Conservation (phyloP, 2,329 filamentous ascomycete genomes). For the Ophiostoma tasmaniense region DNA sequence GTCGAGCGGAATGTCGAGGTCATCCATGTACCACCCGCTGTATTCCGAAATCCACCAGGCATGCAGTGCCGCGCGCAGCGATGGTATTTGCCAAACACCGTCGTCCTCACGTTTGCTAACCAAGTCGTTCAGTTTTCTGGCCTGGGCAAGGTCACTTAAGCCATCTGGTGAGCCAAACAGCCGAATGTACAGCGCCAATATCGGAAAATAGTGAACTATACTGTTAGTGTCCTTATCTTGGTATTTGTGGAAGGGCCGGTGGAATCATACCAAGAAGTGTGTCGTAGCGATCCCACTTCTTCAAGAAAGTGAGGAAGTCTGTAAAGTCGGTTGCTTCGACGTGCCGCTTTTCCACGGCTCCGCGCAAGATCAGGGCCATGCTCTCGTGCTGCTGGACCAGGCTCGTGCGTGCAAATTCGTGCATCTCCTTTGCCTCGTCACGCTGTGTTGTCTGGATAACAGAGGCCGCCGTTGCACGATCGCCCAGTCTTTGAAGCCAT, state of each 20-base stretch:
- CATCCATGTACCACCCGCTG: slow-evolving; percentile 78
- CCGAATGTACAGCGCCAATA: slow-evolving; percentile 66
- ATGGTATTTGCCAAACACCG: slow-evolving; percentile 61
- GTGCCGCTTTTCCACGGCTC: slow-evolving; percentile 68
- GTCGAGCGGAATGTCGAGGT: slow-evolving; percentile 50
- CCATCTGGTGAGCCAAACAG: slow-evolving; percentile 72
- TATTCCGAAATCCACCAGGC: slow-evolving; percentile 92
- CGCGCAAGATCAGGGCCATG: slow-evolving; percentile 69
- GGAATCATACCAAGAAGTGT: slow-evolving; percentile 43
- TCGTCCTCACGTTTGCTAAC: slow-evolving; percentile 60
- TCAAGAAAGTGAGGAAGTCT: slow-evolving; percentile 58
- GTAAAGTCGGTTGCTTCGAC: slow-evolving; percentile 65
- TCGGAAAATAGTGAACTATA: slow-evolving; percentile 72
- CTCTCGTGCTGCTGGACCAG: slow-evolving; percentile 85
- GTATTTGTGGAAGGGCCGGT: too few species aligned
- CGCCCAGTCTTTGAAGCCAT: slow-evolving; percentile 67
- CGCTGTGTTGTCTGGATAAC: slow-evolving; percentile 57
- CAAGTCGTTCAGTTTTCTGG: neutral
- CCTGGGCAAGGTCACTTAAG: slow-evolving; percentile 47
- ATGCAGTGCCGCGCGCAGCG: slow-evolving; percentile 68
- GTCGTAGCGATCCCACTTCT: slow-evolving; percentile 69
- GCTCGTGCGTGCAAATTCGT: slow-evolving; percentile 72
- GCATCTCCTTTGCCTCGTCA: slow-evolving; percentile 62
- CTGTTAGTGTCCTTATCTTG: slow-evolving; percentile 14
- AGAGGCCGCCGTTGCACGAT: slow-evolving; percentile 66